Conservation (phyloP, 805 yeast genomes). For the Nakazawaea molendinolei region DNA sequence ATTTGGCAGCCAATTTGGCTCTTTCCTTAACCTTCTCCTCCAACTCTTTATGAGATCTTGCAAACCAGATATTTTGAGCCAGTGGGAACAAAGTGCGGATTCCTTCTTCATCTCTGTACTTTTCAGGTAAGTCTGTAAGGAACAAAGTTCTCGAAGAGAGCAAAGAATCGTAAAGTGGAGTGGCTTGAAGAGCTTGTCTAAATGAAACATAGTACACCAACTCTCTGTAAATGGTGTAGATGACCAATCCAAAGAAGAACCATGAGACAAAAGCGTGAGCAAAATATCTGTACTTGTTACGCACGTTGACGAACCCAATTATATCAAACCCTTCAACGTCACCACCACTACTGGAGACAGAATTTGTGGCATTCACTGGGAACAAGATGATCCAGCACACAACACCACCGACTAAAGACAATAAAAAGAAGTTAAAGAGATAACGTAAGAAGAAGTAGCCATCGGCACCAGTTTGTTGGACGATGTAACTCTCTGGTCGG, state of each 20-base stretch:
- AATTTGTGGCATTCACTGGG: conserved; percentile 71
- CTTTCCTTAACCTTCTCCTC: conserved; percentile 55
- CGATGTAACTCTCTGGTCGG: conserved; percentile 52
- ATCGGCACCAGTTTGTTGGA: conserved; percentile 69
- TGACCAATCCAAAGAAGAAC: conserved; percentile 60
- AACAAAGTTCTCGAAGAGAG: conserved; percentile 67
- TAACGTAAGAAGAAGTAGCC: conserved; percentile 72
- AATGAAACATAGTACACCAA: conserved; percentile 62
- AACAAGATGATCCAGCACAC: conserved; percentile 63
- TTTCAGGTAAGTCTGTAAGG: conserved; percentile 58
- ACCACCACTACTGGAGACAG: conserved; percentile 28
- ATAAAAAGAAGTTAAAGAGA: conserved; percentile 44
- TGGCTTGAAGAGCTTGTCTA: conserved; percentile 67
- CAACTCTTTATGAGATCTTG: conserved; percentile 56
- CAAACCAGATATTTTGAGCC: conserved; percentile 51
- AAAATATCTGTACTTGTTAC: conserved; percentile 53
- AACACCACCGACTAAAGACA: conserved; percentile 48
- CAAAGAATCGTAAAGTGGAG: conserved; percentile 66
- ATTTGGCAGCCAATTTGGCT: conserved; percentile 49
- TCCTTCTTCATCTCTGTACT: conserved; percentile 37
- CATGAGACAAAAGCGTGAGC: conserved; percentile 77
- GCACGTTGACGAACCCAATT: conserved; percentile 55
- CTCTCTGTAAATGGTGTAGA: conserved; percentile 68
- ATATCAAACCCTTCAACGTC: conserved; percentile 48
- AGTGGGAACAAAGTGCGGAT: conserved; percentile 59